Evolutionary conservation across 1,284 basidiomycete genomes (phyloP), one percentile per base, ranked within the genome.

Genomic region (Ustilago hordei): DNA sequence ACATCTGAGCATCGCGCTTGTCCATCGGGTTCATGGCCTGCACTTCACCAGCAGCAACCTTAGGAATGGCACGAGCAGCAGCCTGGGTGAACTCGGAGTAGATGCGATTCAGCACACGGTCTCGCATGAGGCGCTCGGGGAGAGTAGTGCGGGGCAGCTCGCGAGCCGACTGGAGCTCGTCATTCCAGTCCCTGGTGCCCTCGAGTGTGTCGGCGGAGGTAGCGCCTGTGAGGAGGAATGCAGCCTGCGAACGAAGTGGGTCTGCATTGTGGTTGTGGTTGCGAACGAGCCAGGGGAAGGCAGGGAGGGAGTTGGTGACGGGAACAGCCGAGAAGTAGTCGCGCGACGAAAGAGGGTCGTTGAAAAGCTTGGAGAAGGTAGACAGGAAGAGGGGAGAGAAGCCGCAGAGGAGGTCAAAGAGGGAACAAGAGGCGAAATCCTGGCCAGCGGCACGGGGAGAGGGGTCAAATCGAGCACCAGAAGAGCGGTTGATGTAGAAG

Each of bases 181-280:
- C 90, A 82, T 90, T 90, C 90, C 90, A 90, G 81, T 90, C 90
- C 62, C 89, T 86, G 5, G 89, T 88, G 23, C 86, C 87, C 62
- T 90, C 89, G 34, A 90, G 85, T 17, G 86, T 87, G 58, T 90
- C 89, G 32, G 88, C 85, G 2, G 86, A 86, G 62, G 84, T 88
- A 47, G 88, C 88, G 36, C 89, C 89, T 1, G 89, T 89, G 75
- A 89, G 87, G 47, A 90, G 86, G 87, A 88, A 90, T 5, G 89
- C 89, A 15, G 89, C 85, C 82, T 90, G 90, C 19, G 88, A 87
- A 62, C 89, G 87, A 52, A 90, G 84, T n/a, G 87, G 80, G 74
- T 90, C 89, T 8, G 88, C 81, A n/a, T 78, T 75, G 57, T 87
- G 86, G n/a, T 85, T 34, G 52, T 81, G 78, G 41, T 68, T 57